A percentile compares a stretch with the other conserved stretches of the same genome.
Conservation (phyloP, 441 rosid species). For the Melastoma candidum region DNA sequence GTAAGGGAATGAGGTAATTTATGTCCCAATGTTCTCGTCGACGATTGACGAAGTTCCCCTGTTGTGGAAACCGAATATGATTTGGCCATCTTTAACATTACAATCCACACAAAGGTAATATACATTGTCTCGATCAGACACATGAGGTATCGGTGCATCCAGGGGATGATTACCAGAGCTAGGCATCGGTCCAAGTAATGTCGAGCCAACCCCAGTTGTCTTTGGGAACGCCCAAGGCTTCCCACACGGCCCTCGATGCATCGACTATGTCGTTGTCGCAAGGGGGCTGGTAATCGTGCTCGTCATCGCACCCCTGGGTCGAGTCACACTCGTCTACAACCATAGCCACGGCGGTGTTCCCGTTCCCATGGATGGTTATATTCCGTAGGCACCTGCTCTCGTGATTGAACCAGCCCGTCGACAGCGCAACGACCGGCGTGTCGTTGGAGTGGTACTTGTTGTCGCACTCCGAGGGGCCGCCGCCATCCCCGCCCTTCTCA, state of each 20-base stretch:
- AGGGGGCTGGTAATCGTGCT: slow-evolving; percentile 22
- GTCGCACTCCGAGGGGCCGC: slow-evolving; percentile 17
- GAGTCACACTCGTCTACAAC: slow-evolving; percentile 32
- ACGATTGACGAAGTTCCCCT: too few species aligned
- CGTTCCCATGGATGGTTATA: slow-evolving; percentile 21
- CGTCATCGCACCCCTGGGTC: slow-evolving; percentile 18
- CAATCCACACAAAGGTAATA: too few species aligned
- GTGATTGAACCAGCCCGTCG: slow-evolving; percentile 23
- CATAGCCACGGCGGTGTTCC: slow-evolving; percentile 18
- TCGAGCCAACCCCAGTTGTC: slow-evolving; percentile 15
- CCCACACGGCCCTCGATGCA: slow-evolving; percentile 28
- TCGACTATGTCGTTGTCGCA: slow-evolving; percentile 25
- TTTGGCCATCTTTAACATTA: too few species aligned
- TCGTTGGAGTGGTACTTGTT: slow-evolving; percentile 10
- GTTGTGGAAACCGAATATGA: too few species aligned
- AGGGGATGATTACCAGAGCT: too few species aligned
- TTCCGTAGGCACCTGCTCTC: slow-evolving; percentile 15
- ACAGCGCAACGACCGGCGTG: slow-evolving; percentile 14
- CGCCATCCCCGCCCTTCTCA: slow-evolving; percentile 20
- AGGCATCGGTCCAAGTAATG: slow-evolving; percentile 20
- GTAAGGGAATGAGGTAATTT: too few species aligned
- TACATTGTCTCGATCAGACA: too few species aligned
- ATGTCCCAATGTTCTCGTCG: too few species aligned
- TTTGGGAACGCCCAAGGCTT: slow-evolving; percentile 18
- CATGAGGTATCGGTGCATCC: too few species aligned